phyloP scores from a whole-genome alignment of 441 rosid genomes.

The Lepidium campestre region DNA sequence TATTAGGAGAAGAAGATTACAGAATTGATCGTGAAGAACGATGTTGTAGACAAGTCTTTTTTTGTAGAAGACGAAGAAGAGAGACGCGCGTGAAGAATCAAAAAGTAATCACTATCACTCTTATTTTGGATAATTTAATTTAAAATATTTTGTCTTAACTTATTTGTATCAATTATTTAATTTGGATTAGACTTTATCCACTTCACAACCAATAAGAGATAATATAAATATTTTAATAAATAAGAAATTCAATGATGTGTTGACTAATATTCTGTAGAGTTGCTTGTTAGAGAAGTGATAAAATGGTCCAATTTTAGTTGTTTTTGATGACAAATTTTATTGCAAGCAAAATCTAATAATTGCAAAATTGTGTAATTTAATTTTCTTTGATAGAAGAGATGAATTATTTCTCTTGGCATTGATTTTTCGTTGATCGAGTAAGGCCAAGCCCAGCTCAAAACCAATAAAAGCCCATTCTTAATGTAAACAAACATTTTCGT shows the following conservation, averaged over 20 bases:
- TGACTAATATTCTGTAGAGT: not conserved
- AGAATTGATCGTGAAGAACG: slow-evolving; percentile 13
- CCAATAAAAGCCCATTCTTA: not conserved
- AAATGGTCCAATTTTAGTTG: slow-evolving; percentile 16
- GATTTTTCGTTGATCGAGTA: not conserved
- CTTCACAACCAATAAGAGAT: not conserved
- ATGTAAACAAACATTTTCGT: not conserved
- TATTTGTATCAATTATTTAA: not conserved
- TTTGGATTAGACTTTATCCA: slow-evolving; percentile 14
- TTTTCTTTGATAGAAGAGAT: too few species aligned
- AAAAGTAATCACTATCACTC: slow-evolving; percentile 14
- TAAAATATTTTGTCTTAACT: not conserved
- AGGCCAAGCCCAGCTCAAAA: not conserved
- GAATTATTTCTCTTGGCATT: too few species aligned
- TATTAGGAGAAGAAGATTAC: not conserved
- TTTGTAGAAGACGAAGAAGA: slow-evolving; percentile 10
- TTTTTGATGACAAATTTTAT: not conserved
- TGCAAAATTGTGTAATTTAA: not conserved
- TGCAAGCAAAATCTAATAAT: slow-evolving; percentile 19
- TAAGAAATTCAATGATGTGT: not conserved
- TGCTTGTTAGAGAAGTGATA: slow-evolving; percentile 25
- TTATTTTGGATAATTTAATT: not conserved
- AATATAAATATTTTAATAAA: not conserved
- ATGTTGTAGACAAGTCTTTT: slow-evolving; percentile 8
- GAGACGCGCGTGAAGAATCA: slow-evolving; percentile 21